Evolutionary conservation across 129 eudicot genomes (phyloP), one percentile per base, ranked within the genome.

Genomic region (Flaveria robusta): DNA sequence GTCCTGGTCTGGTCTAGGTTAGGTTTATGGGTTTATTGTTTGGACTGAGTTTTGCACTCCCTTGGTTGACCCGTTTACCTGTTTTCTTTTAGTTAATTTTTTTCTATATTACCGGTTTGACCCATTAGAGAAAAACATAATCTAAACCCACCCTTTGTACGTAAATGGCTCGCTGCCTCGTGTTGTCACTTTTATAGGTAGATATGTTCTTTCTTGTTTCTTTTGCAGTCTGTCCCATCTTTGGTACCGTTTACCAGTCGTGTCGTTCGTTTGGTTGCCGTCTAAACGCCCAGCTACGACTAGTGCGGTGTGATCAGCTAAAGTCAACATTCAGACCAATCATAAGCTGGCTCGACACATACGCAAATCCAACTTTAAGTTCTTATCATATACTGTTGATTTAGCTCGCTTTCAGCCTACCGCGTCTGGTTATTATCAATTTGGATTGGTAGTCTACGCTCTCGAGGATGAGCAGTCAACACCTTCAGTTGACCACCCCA

Each of bases 241-340:
- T 66, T 95, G 99, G 99, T 89, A 91, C n/a, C n/a, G n/a, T n/a
- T n/a, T n/a, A n/a, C n/a, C n/a, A n/a, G n/a, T n/a, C n/a, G n/a
- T n/a, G n/a, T n/a, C n/a, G n/a, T n/a, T 34, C 85, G 97, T 41
- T 74, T 95, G 62, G 94, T 95, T 52, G 96, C 97, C 68, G 97
- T 84, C 92, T 93, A 64, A 93, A 90, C 79, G 93, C 97, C 1
- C 98, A 93, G 84, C 82, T 93, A 62, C 97, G 97, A 42, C 68
- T 93, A 71, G 97, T 87, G 72, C 85, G 92, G 29, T 74, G 81
- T 55, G 92, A 93, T 26, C 97, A 90, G 72, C 74, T 93, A 23
- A 80, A 84, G 60, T 76, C 85, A 37, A 88, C 95, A 43, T 84
- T 93, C 70, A 73, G 58, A 34, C 89, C 91, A 26, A 83, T 93